Conservation (phyloP, 2,329 filamentous ascomycete species). For the Tolypocladium cylindrosporum region DNA sequence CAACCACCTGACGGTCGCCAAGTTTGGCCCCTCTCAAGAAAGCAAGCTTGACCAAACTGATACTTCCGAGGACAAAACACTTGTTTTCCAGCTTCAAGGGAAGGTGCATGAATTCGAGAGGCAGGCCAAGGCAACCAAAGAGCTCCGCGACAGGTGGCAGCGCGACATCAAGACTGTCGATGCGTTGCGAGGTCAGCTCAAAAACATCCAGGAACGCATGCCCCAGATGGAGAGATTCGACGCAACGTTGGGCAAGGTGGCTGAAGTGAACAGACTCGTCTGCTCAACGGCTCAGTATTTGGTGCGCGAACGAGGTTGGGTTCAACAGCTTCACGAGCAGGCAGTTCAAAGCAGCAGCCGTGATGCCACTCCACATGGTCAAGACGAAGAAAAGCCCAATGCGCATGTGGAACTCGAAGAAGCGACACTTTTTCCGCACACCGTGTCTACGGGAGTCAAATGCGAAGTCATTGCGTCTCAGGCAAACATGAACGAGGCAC, state of each 20-base stretch:
- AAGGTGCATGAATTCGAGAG: constrained; percentile 12
- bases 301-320: constrained; percentile 17
- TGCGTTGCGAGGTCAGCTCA: constrained; percentile 13
- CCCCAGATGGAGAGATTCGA: constrained; percentile 14
- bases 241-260: constrained; percentile 14
- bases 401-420: neutral
- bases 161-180: constrained; percentile 18
- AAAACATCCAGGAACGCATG: constrained; percentile 11
- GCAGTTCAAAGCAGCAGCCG: neutral
- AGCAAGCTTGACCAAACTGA: neutral
- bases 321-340: constrained; percentile 11
- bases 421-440: neutral
- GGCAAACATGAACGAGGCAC: neutral
- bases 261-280: constrained; percentile 16
- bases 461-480: neutral
- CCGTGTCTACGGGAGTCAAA: neutral
- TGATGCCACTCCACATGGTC: neutral
- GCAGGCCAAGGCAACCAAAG: constrained; percentile 7
- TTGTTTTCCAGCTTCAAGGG: constrained; percentile 5
- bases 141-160: constrained; percentile 15
- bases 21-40: neutral
- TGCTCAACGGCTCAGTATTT: constrained; percentile 19
- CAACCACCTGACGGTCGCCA: constrained; percentile 6
- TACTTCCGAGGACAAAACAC: neutral
- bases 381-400: neutral